Percentiles rank a stretch among this genome's conserved stretches.
These are phyloP conservation scores for Staphylotrichum longicolle DNA, from an alignment of 495 filamentous ascomycete species.

Conservation along the genomic window DNA sequence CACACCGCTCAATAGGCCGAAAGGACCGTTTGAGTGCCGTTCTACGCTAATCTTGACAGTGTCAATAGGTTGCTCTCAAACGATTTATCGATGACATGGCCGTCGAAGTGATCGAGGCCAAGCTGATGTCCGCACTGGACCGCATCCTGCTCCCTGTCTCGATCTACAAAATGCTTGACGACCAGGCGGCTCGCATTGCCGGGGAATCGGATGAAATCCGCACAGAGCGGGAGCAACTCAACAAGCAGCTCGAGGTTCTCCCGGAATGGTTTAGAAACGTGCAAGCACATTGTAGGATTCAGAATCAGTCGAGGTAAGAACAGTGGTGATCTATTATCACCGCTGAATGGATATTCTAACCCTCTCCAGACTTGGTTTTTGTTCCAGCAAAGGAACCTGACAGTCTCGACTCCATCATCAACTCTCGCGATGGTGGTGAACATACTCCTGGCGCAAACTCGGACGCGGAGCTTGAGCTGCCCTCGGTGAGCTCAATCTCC, in stretches of 20 bases:
- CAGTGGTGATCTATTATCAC: too few species aligned
- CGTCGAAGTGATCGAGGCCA: too few species aligned
- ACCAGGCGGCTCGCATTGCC: conserved; percentile 49
- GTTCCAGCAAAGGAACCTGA: too few species aligned
- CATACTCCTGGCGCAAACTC: too few species aligned
- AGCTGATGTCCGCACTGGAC: conserved; percentile 48
- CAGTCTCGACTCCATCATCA: too few species aligned
- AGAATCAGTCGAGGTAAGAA: conserved; percentile 21
- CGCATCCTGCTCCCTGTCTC: conserved; percentile 45
- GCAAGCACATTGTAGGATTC: conserved; percentile 44
- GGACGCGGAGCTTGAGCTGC: too few species aligned
- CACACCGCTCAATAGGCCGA: too few species aligned
- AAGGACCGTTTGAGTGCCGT: too few species aligned
- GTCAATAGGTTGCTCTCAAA: conserved; percentile 55
- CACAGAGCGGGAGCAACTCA: conserved; percentile 50
- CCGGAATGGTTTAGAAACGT: conserved; percentile 47
- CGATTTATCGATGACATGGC: conserved; percentile 63
- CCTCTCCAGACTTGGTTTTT: conserved; percentile 1
- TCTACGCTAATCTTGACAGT: too few species aligned
- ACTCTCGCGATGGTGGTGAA: too few species aligned
- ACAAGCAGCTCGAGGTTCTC: conserved; percentile 54
- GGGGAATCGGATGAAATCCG: conserved; percentile 55
- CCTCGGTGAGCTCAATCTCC: too few species aligned
- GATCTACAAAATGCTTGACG: conserved; percentile 45
- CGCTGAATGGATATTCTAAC: not conserved